Evolutionary conservation across 2,329 filamentous ascomycete genomes (phyloP).

Genomic region (Aspergillus tubingensis): DNA sequence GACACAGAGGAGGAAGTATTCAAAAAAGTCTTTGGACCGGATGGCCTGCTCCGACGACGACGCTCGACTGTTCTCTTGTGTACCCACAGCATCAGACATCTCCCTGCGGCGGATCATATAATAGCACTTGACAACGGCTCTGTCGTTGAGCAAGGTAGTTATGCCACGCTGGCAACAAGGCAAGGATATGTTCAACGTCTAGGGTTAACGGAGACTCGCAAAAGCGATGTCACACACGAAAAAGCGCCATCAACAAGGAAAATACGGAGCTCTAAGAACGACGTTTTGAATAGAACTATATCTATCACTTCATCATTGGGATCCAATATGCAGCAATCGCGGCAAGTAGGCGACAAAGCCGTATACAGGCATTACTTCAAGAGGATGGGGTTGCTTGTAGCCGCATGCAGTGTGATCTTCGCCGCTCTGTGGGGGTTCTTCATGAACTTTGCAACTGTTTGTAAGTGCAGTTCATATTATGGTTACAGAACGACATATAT

Average conservation of each 20-base stretch:
- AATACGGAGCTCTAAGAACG: not conserved
- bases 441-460: constrained; percentile 28
- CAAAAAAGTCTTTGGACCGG: not conserved
- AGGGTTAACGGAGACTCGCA: not conserved
- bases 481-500: too few species aligned
- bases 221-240: not conserved
- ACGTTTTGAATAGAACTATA: constrained; percentile 11
- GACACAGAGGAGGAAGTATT: not conserved
- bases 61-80: not conserved
- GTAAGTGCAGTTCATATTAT: not conserved
- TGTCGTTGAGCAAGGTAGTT: constrained; percentile 9
- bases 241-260: too few species aligned
- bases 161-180: not conserved
- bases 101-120: not conserved
- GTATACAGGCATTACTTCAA: constrained; percentile 26
- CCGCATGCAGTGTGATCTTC: constrained; percentile 19
- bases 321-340: constrained; percentile 30
- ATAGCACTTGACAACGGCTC: not conserved
- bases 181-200: constrained; percentile 8
- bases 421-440: constrained; percentile 27
- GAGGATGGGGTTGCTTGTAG: constrained; percentile 23
- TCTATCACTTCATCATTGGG: not conserved
- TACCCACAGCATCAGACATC: not conserved
- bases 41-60: not conserved
- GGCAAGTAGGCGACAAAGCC: constrained; percentile 36